Base-by-base conservation (phyloP, 2,329 filamentous ascomycete species). In the Ceratocystiopsis brevicomis region DNA sequence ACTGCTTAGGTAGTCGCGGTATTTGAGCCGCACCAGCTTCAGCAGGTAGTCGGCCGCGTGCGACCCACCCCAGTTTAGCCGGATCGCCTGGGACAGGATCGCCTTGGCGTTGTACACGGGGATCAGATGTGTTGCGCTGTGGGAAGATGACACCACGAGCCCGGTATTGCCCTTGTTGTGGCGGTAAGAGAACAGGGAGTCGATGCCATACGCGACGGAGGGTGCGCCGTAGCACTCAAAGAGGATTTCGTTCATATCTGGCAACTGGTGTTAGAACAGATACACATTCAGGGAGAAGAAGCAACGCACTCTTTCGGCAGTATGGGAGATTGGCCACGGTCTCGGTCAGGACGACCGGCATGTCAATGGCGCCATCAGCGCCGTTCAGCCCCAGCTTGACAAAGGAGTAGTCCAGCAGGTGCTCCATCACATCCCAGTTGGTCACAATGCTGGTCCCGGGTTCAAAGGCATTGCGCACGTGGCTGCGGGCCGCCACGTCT, bases 341-440 rank as follows among this genome's bases (percentile, higher is more conserved):
- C 61, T 98, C 90, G 0, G 90, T 98, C 78, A 98, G 86, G 52
- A 98, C 79, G 47, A 98, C 74, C 1, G 88, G 87, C 53, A 86
- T 68, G 53, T 88, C 85, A 48, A 98, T 76, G 19, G 72, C 67
- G 10, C 83, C 84, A 40, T 79, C 74, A 4, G 67, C 66, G 15
- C 76, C 76, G 50, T 92, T 85, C 52, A 98, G 71, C 5, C 90
- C 90, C 44, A 98, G 65, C 62, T 95, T 96, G 51, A 95, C 69
- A 59, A 98, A 98, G 37, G 87, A 72, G 59, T 95, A 95, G 62
- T 98, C 90, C 39, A 98, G 63, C 6, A 95, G 69, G 46, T 88
- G 86, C 60, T 98, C 90, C 76, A 94, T 86, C 33, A 86, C 87
- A 60, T 98, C 90, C 86, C 92, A 98, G 57, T 96, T 96, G 59